These are phyloP conservation scores for Saccharomyces hybrid DNA, from an alignment of 1,139 yeast genomes.

Conservation along the genomic window DNA sequence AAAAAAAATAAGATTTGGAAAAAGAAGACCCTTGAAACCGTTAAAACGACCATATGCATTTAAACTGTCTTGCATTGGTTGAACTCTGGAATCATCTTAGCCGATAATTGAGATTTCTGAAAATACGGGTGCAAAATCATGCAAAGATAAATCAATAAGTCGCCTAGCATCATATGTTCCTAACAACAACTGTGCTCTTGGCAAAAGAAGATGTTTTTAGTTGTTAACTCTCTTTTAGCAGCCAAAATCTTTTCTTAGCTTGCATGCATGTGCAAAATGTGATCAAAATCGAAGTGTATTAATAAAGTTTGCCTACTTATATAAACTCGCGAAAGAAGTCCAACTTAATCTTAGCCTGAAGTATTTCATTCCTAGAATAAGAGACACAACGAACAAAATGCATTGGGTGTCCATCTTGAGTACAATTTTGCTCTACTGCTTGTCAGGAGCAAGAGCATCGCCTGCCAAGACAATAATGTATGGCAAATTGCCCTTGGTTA, in stretches of 20 bases:
- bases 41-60: neutral
- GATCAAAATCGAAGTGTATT: neutral
- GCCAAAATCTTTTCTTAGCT: too few relatives aligned
- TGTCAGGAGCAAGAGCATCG: neutral
- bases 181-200: neutral
- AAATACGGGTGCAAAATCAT: neutral
- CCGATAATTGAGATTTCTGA: neutral
- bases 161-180: neutral
- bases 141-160: neutral
- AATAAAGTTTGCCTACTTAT: neutral
- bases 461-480: neutral
- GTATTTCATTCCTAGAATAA: neutral
- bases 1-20: too few relatives aligned
- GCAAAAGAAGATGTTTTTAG: neutral
- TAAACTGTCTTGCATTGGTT: neutral
- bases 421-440: neutral
- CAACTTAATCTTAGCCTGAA: neutral
- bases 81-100: neutral
- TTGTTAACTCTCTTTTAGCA: neutral
- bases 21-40: too few relatives aligned
- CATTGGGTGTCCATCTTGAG: neutral
- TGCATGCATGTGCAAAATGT: neutral
- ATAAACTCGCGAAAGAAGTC: neutral
- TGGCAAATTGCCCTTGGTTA: neutral
- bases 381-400: neutral